Conservation (phyloP, 1,284 basidiomycete species). For the Apiotrichum siamense region DNA sequence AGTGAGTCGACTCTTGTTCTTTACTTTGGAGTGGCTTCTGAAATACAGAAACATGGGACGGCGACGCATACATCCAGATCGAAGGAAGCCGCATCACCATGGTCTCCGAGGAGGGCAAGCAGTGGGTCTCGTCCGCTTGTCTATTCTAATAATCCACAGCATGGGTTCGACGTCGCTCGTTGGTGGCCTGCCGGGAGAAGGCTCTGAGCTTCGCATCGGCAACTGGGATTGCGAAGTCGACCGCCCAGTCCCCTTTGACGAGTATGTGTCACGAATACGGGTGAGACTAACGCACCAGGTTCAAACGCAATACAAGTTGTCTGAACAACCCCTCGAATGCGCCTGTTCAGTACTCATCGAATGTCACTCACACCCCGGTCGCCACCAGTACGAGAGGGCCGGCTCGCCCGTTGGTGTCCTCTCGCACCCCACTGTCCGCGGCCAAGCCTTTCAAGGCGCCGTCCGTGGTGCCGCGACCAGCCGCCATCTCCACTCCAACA, state of each 20-base stretch:
- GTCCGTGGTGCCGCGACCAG: neutral
- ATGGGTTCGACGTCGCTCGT: constrained; percentile 29
- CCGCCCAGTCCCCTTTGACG: constrained; percentile 22
- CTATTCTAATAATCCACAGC: constrained; percentile 13
- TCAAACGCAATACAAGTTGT: constrained; percentile 23
- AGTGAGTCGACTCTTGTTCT: constrained; percentile 25
- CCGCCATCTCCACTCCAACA: neutral
- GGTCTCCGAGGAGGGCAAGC: constrained; percentile 48
- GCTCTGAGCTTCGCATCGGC: constrained; percentile 55
- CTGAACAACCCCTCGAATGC: constrained; percentile 23
- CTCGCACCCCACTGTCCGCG: constrained; percentile 10
- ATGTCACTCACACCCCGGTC: neutral
- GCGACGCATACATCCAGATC: constrained; percentile 54
- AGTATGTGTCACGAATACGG: constrained; percentile 21
- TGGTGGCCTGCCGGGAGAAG: constrained; percentile 21
- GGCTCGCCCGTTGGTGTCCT: neutral
- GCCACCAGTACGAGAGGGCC: neutral
- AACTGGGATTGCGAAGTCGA: constrained; percentile 58
- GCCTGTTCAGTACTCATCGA: neutral
- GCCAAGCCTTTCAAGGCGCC: constrained; percentile 33
- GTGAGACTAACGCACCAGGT: constrained; percentile 27
- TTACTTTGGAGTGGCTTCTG: neutral
- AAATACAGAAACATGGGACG: constrained; percentile 47
- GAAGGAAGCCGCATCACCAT: constrained; percentile 51
- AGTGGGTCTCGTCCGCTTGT: constrained; percentile 23